Evolutionary conservation across 1,139 yeast genomes (phyloP).

Genomic region (Sugiyamaella castrensis): DNA sequence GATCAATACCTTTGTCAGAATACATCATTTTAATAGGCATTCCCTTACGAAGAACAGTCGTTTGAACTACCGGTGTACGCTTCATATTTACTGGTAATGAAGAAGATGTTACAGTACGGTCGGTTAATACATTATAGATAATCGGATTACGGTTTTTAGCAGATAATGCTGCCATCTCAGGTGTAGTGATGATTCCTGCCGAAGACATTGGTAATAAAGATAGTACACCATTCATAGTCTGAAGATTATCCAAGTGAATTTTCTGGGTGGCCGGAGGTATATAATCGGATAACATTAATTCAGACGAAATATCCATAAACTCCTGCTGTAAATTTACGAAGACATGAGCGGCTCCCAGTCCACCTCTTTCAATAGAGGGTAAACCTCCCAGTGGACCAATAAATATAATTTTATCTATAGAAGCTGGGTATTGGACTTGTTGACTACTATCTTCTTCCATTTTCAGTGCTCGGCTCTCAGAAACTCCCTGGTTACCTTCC

Average conservation of each 20-base stretch:
- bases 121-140: constrained; percentile 84
- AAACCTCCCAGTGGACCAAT: constrained; percentile 85
- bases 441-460: too few relatives aligned
- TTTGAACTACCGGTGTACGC: constrained; percentile 62
- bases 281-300: constrained; percentile 52
- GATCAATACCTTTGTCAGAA: constrained; percentile 41
- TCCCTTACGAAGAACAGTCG: constrained; percentile 81
- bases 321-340: constrained; percentile 85
- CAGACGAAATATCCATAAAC: constrained; percentile 60
- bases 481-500: neutral
- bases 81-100: constrained; percentile 67
- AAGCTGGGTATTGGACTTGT: too few relatives aligned
- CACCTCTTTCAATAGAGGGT: constrained; percentile 71
- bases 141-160: constrained; percentile 60
- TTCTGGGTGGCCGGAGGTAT: constrained; percentile 46
- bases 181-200: constrained; percentile 54
- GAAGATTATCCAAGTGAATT: constrained; percentile 53
- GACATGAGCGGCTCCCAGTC: constrained; percentile 75
- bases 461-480: neutral
- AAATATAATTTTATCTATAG: constrained; percentile 76
- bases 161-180: constrained; percentile 42
- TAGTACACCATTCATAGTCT: constrained; percentile 49
- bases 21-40: constrained; percentile 56
- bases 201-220: constrained; percentile 47
- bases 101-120: constrained; percentile 87